Conservation (phyloP, 345 rosid species). For the Clausena lansium region DNA sequence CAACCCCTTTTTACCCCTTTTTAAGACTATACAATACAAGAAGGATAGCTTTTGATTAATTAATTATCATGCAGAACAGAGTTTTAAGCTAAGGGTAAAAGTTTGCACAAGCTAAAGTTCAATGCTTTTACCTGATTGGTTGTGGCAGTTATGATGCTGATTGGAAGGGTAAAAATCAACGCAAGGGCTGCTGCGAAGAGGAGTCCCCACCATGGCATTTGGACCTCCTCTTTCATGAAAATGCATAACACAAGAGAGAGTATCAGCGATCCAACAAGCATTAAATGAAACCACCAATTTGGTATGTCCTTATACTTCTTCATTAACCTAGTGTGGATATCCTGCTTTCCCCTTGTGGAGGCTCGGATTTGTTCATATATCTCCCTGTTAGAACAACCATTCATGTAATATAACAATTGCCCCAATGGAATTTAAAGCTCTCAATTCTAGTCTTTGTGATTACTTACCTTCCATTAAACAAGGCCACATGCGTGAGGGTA, state of each 20-base stretch:
- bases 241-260: slow-evolving; percentile 49
- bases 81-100: not conserved
- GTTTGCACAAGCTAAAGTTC: not conserved
- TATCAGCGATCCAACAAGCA: slow-evolving; percentile 32
- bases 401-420: not conserved
- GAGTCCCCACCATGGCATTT: slow-evolving; percentile 78
- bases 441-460: not conserved
- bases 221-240: slow-evolving; percentile 49
- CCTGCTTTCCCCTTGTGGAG: slow-evolving; percentile 41
- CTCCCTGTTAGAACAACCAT: slow-evolving; percentile 30
- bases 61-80: not conserved
- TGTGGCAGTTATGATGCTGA: slow-evolving; percentile 59
- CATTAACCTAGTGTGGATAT: slow-evolving; percentile 65
- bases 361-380: slow-evolving; percentile 48
- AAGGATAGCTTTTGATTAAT: not conserved
- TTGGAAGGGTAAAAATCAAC: slow-evolving; percentile 46
- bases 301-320: slow-evolving; percentile 56
- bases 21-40: not conserved
- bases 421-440: not conserved
- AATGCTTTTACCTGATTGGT: slow-evolving; percentile 43
- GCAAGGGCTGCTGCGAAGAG: slow-evolving; percentile 53
- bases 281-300: slow-evolving; percentile 53
- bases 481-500: slow-evolving; percentile 48
- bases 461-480: slow-evolving; percentile 65
- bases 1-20: not conserved